Base-by-base conservation (phyloP, 108 stramenopile species). In the Craspedostauros australis region DNA sequence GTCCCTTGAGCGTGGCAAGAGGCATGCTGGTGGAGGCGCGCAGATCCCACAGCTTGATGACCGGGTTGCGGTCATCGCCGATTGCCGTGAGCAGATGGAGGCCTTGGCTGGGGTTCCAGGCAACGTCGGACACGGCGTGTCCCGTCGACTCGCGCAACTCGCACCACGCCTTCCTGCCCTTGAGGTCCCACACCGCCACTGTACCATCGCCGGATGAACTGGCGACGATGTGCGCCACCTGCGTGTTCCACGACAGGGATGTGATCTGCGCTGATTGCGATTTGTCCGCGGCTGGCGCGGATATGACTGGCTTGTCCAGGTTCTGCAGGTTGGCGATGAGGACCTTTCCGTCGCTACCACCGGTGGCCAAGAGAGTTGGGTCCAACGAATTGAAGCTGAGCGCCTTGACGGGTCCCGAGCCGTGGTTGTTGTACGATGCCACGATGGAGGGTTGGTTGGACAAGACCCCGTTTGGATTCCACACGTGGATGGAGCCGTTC, bases 51-150 rank as follows among this genome's bases (percentile, higher is more conserved):
- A 99, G 59, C 41, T 89, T 82, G 5, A 99, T 58, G 40, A 95
- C 90, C 4, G 94, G 93, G 47, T 87, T 86, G 11, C 76, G 72
- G 62, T 95, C 93, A 48, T 95, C 94, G 5, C 76, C 85, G 3
- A 84, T 81, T 20, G 94, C 96, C 6, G 96, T 98, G 46, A 97
- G 54, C 42, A 98, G 64, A 52, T 97, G 94, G 40, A 96, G 73
- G 2, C 98, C 98, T 54, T 96, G 76, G 8, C 82, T 81, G 0
- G 98, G 98, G 60, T 96, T 96, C 98, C 98, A 98, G 5, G 74
- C 76, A 9, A 98, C 43, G 50, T 91, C 93, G 42, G 82, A 64
- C 18, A 97, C 75, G 31, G 91, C 67, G 47, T 60, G 42, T 3
- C 56, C 65, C 2, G 77, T 57, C 3, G 57, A 25, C 31, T 76